Percentiles rank a stretch among this genome's conserved stretches.
Evolutionary conservation across 495 filamentous ascomycete species (phyloP).

Genomic region (Clohesyomyces aquaticus): DNA sequence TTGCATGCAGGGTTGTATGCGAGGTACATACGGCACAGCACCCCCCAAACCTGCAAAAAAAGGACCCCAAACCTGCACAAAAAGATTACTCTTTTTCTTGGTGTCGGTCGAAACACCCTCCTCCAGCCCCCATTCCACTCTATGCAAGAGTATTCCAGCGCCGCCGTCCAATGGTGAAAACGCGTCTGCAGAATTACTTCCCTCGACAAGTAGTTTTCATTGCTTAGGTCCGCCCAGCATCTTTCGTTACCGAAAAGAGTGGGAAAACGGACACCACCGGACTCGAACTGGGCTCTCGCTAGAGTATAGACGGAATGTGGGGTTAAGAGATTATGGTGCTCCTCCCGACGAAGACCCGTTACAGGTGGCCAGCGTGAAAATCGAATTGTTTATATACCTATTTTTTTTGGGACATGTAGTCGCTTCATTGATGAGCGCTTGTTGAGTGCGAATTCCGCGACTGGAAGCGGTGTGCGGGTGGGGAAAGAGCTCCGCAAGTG

Average conservation of each 20-base stretch:
- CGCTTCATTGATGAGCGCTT: too few relatives aligned
- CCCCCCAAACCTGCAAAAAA: background rate
- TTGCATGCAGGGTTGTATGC: too few relatives aligned
- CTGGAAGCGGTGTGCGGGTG: too few relatives aligned
- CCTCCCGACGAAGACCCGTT: slow-evolving; percentile 41
- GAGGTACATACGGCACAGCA: too few relatives aligned
- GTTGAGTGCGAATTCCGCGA: too few relatives aligned
- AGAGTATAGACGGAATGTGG: slow-evolving; percentile 16
- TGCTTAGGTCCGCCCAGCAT: slow-evolving; percentile 63
- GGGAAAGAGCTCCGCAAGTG: background rate
- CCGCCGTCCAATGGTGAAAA: slow-evolving; percentile 64
- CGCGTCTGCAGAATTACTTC: slow-evolving; percentile 70
- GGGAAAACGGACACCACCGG: slow-evolving; percentile 56
- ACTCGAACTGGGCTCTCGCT: slow-evolving; percentile 63
- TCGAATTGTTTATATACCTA: slow-evolving; percentile 1
- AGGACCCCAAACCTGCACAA: background rate
- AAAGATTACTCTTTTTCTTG: background rate
- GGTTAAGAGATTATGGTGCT: slow-evolving; percentile 27
- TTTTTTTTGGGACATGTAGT: too few relatives aligned
- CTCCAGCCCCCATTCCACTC: slow-evolving; percentile 40
- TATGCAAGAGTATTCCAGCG: slow-evolving; percentile 60
- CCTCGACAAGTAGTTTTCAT: slow-evolving; percentile 65
- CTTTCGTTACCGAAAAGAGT: slow-evolving; percentile 66
- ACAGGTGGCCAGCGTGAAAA: slow-evolving; percentile 27
- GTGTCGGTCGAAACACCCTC: slow-evolving; percentile 37